A percentile compares a stretch with the other conserved stretches of the same genome.
phyloP scores from a whole-genome alignment of 176 grass and related monocot genomes.

The Triticum turgidum region DNA sequence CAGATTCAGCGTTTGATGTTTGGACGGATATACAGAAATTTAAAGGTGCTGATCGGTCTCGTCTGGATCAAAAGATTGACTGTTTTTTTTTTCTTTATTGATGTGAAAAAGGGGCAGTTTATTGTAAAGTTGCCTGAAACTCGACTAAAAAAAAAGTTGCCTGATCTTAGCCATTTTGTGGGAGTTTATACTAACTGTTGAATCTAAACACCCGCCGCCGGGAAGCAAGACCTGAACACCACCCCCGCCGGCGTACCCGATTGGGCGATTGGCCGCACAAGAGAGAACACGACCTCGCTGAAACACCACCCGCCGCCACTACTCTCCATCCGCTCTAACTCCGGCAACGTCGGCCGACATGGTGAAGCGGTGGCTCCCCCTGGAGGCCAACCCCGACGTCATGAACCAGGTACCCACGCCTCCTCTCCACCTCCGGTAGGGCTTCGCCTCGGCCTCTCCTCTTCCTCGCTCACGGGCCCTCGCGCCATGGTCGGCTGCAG shows the following conservation, averaged over 20 bases:
- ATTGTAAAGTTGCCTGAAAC: too few relatives aligned
- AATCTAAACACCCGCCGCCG: not conserved
- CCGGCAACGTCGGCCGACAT: conserved; percentile 26
- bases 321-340: not conserved
- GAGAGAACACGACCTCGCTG: not conserved
- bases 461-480: not conserved
- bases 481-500: conserved; percentile 18
- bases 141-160: too few relatives aligned
- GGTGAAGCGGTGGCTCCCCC: conserved; percentile 83
- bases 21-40: too few relatives aligned
- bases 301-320: not conserved
- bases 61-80: too few relatives aligned
- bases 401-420: conserved; percentile 74
- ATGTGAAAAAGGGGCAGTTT: too few relatives aligned
- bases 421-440: not conserved
- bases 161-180: too few relatives aligned
- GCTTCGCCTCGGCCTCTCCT: not conserved
- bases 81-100: too few relatives aligned
- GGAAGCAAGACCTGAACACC: not conserved
- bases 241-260: not conserved
- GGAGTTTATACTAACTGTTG: too few relatives aligned
- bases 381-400: conserved; percentile 88
- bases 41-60: too few relatives aligned
- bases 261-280: not conserved
- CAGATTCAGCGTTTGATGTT: too few relatives aligned